These are phyloP conservation scores for Casuarina cunninghamiana DNA, from an alignment of 306 rosid genomes.

Conservation along the genomic window DNA sequence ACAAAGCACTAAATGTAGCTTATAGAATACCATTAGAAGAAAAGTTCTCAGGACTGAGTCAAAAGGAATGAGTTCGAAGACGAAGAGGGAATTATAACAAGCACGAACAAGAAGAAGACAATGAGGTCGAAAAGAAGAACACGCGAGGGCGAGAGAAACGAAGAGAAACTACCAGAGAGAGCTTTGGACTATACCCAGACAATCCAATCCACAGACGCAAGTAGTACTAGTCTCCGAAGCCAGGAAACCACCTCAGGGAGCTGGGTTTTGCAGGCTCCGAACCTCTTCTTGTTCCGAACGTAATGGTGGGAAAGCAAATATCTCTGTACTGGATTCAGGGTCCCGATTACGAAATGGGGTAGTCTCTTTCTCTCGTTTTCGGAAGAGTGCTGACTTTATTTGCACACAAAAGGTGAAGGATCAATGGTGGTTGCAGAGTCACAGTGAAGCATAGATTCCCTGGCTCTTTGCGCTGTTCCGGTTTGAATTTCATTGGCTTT, in stretches of 20 bases:
- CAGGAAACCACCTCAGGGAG: conserved; percentile 41
- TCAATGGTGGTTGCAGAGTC: conserved; percentile 29
- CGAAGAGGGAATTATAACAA: conserved; percentile 27
- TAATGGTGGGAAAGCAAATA: conserved; percentile 21
- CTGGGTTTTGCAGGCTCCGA: conserved; percentile 24
- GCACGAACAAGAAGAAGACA: conserved; percentile 29
- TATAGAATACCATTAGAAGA: conserved; percentile 7
- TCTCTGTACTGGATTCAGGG: conserved; percentile 2
- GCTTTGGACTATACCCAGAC: conserved; percentile 45
- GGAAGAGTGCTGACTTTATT: neutral
- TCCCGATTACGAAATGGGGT: conserved; percentile 14
- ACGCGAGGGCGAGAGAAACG: conserved; percentile 37
- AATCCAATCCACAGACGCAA: conserved; percentile 33
- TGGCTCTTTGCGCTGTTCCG: conserved; percentile 8
- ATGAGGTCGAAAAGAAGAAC: conserved; percentile 31
- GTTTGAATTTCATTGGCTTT: conserved; percentile 8
- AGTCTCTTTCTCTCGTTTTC: neutral
- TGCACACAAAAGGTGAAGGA: conserved; percentile 29
- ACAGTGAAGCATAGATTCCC: conserved; percentile 17
- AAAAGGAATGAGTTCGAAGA: conserved; percentile 19
- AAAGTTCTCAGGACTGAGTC: neutral
- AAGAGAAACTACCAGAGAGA: conserved; percentile 23
- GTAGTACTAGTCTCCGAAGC: conserved; percentile 36
- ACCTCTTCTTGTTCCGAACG: conserved; percentile 20
- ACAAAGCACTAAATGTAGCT: neutral